Evolutionary conservation across 257 asterid species (phyloP).

Genomic region (Oldenlandia corymbosa): DNA sequence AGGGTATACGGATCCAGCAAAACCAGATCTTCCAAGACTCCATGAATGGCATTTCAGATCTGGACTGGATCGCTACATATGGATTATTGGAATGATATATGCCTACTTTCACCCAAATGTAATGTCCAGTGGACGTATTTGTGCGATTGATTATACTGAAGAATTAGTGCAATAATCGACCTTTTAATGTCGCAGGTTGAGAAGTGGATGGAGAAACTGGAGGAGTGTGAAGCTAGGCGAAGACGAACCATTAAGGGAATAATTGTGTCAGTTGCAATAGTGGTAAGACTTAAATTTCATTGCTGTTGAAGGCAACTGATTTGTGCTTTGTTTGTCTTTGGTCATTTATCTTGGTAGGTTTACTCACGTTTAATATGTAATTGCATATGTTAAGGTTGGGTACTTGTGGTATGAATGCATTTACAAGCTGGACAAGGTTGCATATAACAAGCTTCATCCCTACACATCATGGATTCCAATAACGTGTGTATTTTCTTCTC

Average conservation of each 20-base stretch:
- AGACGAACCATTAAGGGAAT: conserved; percentile 64
- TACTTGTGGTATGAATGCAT: conserved; percentile 81
- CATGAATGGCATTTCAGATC: conserved; percentile 97
- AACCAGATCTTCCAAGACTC: conserved; percentile 80
- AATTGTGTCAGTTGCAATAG: conserved; percentile 47
- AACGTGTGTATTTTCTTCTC: conserved; percentile 44
- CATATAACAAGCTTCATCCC: conserved; percentile 91
- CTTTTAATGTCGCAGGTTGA: conserved; percentile 53
- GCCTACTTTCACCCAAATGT: conserved; percentile 85
- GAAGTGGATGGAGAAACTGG: conserved; percentile 96
- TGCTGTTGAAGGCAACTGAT: neutral
- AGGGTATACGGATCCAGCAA: conserved; percentile 92
- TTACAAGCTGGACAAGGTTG: conserved; percentile 85
- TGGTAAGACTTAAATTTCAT: conserved; percentile 35
- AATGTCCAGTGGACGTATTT: conserved; percentile 17
- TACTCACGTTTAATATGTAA: conserved; percentile 1
- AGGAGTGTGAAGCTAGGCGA: conserved; percentile 68
- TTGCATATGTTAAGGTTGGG: conserved; percentile 28
- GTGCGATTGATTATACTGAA: neutral
- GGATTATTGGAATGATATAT: conserved; percentile 84
- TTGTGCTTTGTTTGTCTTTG: neutral
- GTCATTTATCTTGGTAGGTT: neutral
- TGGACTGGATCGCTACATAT: conserved; percentile 85
- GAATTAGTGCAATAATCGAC: conserved; percentile 4
- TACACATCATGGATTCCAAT: conserved; percentile 99